Evolutionary conservation across 768 basidiomycete genomes (phyloP), one percentile per base, ranked within the genome.

Genomic region (Boletus reticuloceps): DNA sequence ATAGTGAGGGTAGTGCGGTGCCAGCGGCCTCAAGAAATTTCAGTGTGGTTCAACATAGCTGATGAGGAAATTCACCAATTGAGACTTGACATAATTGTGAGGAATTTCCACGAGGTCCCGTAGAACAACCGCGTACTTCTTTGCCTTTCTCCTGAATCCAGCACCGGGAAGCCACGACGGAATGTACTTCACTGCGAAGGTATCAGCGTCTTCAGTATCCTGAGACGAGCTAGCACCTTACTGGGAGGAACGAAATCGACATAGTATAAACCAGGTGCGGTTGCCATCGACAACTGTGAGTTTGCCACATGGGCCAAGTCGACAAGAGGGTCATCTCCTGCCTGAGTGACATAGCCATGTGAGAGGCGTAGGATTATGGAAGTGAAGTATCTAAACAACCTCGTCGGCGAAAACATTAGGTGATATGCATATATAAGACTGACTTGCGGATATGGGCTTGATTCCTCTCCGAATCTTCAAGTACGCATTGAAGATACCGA

Each of bases 281-380:
- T 56, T 8, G 53, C 44, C 47, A 38, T 36, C 19, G 64, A 60
- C 4, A 75, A 36, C 12, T 59, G 63, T 14, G 53, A 56, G 47
- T 68, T 58, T 37, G 71, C 69, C 19, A 56, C 45, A 7, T 72
- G 58, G 4, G 67, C 72, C 13, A 72, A 50, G 5, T 55, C 53
- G 41, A 77, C 61, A 47, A 76, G 73, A 44, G 67, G 70, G 36
- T 80, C 78, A 12, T 77, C 60, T 19, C 67, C 68, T 4, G 64
- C 48, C 47, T 64, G 51, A 17, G 74, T 69, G 8, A 73, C 64
- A 51, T 77, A 75, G 0, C 79, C 78, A 55, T 79, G 78, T 0
- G 69, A 68, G 17, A 75, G 62, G 39, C 69, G 70, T 32, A 78
- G 65, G 12, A 72, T 67, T 11, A 74, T 61, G 2, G 73, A 58